These are phyloP conservation scores for Ophiognomonia clavigignenti-juglandacearum DNA, from an alignment of 2,329 filamentous ascomycete species.

Conservation along the genomic window DNA sequence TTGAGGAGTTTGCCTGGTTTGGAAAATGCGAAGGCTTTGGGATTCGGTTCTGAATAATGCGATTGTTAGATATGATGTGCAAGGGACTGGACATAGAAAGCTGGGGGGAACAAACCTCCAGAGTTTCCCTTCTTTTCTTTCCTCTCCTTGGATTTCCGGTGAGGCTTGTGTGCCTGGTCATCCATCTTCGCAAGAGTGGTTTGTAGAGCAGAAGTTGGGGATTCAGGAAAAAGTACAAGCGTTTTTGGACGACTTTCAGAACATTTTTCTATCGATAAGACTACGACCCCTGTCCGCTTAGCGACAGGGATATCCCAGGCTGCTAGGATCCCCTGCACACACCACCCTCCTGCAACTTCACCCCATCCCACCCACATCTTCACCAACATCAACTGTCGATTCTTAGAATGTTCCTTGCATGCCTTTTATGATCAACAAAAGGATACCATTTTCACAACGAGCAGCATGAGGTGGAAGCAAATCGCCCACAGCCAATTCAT, in stretches of 20 bases:
- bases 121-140: slow-evolving; percentile 71
- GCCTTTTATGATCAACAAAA: too few species aligned
- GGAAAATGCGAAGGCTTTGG: slow-evolving; percentile 84
- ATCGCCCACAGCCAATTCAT: too few species aligned
- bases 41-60: slow-evolving; percentile 60
- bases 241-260: neutral
- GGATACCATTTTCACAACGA: too few species aligned
- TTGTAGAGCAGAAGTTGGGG: neutral
- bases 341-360: neutral
- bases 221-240: neutral
- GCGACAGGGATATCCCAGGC: too few species aligned
- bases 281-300: neutral
- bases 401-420: too few species aligned
- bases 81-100: neutral
- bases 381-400: too few species aligned
- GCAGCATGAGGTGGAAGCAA: too few species aligned
- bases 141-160: slow-evolving; percentile 85
- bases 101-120: slow-evolving; percentile 57
- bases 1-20: slow-evolving; percentile 76
- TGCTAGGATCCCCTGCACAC: too few species aligned
- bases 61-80: neutral
- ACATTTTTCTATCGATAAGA: neutral
- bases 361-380: neutral
- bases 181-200: slow-evolving; percentile 54
- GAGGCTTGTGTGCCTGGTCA: slow-evolving; percentile 77